phyloP scores from a whole-genome alignment of 179 eudicot genomes.

The Drosera spatulata region DNA sequence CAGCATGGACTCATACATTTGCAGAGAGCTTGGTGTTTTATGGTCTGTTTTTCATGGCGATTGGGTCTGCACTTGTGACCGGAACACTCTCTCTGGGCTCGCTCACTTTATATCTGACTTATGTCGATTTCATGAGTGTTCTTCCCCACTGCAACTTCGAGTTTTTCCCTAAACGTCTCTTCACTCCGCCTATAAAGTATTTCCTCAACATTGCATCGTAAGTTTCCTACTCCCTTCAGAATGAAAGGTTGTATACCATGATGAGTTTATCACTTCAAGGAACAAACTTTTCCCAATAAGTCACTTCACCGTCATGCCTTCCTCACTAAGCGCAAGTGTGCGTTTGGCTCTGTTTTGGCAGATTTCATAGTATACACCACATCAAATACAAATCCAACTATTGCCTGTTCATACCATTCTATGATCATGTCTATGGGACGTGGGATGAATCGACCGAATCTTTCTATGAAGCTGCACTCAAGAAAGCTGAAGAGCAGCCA shows the following conservation, averaged over 20 bases:
- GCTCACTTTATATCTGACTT: conserved; percentile 26
- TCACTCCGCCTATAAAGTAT: too few species aligned
- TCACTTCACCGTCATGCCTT: too few species aligned
- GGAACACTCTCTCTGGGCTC: background rate
- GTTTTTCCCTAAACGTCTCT: conserved; percentile 16
- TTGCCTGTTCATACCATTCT: conserved; percentile 80
- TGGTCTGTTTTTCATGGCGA: too few species aligned
- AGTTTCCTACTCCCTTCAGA: too few species aligned
- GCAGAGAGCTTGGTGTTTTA: too few species aligned
- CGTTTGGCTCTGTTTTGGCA: conserved; percentile 4
- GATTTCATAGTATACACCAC: conserved; percentile 83
- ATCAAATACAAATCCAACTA: conserved; percentile 80
- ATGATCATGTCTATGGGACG: conserved; percentile 12
- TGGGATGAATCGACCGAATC: too few species aligned
- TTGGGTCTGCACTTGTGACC: too few species aligned
- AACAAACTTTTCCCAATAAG: too few species aligned
- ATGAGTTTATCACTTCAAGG: too few species aligned
- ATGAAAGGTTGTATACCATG: too few species aligned
- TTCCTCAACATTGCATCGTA: too few species aligned
- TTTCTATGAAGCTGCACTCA: conserved; percentile 16
- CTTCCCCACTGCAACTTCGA: conserved; percentile 45
- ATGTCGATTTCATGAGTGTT: conserved; percentile 35
- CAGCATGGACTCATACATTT: background rate
- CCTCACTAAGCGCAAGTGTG: too few species aligned
- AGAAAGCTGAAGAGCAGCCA: conserved; percentile 33